Percentiles rank a stretch among this genome's conserved stretches.
Evolutionary conservation across 2,329 filamentous ascomycete species (phyloP).

Genomic region (Exophiala sideris): DNA sequence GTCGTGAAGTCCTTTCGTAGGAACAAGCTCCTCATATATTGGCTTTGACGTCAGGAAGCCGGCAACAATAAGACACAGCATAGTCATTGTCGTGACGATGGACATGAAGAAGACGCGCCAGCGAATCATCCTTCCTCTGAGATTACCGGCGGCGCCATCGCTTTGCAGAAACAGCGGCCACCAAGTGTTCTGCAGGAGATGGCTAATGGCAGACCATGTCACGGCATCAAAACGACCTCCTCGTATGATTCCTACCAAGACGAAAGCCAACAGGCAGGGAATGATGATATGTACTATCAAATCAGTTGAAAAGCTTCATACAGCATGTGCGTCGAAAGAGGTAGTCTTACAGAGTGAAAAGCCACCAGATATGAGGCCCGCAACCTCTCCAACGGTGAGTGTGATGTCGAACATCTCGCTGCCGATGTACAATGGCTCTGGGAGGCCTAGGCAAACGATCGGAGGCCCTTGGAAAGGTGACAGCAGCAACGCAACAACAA

Average conservation of each 20-base stretch:
- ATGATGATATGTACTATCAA: not conserved
- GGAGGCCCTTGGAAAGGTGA: not conserved
- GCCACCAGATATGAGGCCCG: not conserved
- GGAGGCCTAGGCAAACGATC: no score
- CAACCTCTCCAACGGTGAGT: constrained; percentile 2
- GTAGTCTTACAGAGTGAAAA: not conserved
- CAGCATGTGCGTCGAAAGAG: not conserved
- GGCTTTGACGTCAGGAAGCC: constrained; percentile 1
- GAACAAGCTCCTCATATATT: not conserved
- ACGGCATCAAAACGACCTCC: constrained; percentile 22
- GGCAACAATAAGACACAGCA: not conserved
- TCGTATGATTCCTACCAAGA: not conserved
- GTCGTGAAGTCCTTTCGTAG: not conserved
- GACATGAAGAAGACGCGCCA: not conserved
- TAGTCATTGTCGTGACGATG: not conserved
- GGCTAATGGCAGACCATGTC: constrained; percentile 38
- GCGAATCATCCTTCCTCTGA: not conserved
- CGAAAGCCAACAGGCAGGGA: not conserved
- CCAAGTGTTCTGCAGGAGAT: constrained; percentile 37
- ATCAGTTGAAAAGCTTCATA: no score
- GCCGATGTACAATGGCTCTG: not conserved
- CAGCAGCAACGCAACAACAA: no score
- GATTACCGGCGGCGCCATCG: constrained; percentile 32
- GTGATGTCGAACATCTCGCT: not conserved
- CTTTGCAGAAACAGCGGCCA: constrained; percentile 42